Evolutionary conservation across 768 basidiomycete species (phyloP).

Genomic region (Suillus plorans): DNA sequence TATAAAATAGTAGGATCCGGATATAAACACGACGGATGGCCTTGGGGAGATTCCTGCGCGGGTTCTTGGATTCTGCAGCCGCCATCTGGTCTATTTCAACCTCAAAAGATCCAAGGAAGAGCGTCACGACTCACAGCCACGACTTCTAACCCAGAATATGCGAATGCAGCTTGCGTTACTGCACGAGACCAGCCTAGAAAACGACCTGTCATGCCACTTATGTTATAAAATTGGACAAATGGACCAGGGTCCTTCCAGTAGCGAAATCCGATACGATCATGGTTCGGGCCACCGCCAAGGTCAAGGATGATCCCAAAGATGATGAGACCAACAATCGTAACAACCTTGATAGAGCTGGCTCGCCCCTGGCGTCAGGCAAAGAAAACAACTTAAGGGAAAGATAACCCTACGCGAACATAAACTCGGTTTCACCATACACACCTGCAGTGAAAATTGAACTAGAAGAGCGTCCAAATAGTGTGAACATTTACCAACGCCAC

Average conservation of each 20-base stretch:
- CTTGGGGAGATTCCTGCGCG: slow-evolving; percentile 42
- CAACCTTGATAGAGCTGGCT: slow-evolving; percentile 50
- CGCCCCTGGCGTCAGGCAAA: neutral
- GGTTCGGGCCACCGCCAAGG: slow-evolving; percentile 55
- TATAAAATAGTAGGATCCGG: slow-evolving; percentile 37
- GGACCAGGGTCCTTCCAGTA: slow-evolving; percentile 58
- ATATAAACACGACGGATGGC: slow-evolving; percentile 46
- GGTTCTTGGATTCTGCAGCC: slow-evolving; percentile 52
- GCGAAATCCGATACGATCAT: slow-evolving; percentile 49
- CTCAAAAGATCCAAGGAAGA: neutral
- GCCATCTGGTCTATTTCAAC: slow-evolving; percentile 30
- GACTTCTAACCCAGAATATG: slow-evolving; percentile 57
- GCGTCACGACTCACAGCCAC: slow-evolving; percentile 34
- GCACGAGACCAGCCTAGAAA: slow-evolving; percentile 55
- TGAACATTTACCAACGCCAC: slow-evolving; percentile 36
- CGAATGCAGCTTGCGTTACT: slow-evolving; percentile 58
- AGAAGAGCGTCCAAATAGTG: fast-evolving
- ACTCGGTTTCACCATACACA: slow-evolving; percentile 48
- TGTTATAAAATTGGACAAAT: slow-evolving; percentile 43
- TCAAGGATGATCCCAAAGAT: slow-evolving; percentile 48
- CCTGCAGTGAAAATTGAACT: slow-evolving; percentile 16
- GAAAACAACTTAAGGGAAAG: no score
- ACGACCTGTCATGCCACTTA: slow-evolving; percentile 45
- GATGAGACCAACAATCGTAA: slow-evolving; percentile 44
- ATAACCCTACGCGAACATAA: slow-evolving; percentile 40